These are phyloP conservation scores for Bipolaris victoriae DNA, from an alignment of 2,329 filamentous ascomycete species.

Conservation along the genomic window DNA sequence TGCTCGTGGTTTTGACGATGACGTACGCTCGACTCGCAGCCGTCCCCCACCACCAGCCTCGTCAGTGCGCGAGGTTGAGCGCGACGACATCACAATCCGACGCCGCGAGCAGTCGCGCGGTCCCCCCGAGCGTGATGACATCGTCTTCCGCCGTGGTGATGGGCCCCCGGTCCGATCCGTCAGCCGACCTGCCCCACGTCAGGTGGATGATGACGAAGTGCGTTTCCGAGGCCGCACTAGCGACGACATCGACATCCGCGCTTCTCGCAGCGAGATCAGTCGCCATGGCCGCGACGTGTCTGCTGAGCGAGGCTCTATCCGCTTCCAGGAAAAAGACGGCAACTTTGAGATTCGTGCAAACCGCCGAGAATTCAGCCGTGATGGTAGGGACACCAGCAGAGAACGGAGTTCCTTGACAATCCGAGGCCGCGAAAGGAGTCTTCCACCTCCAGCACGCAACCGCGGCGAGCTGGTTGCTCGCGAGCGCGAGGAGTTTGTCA, in stretches of 20 bases:
- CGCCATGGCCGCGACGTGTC: conserved; percentile 33
- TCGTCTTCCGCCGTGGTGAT: conserved; percentile 53
- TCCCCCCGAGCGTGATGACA: conserved; percentile 47
- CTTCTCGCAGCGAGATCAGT: conserved; percentile 32
- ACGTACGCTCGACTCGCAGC: conserved; percentile 46
- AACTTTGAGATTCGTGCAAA: conserved; percentile 51
- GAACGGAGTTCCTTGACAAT: conserved; percentile 47
- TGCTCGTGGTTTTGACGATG: conserved; percentile 50
- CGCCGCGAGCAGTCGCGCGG: conserved; percentile 46
- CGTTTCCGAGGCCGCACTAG: conserved; percentile 52
- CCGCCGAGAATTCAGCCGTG: conserved; percentile 44
- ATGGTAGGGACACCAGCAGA: conserved; percentile 41
- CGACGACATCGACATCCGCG: conserved; percentile 43
- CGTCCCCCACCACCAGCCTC: conserved; percentile 36
- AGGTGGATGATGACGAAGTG: conserved; percentile 55
- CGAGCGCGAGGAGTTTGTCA: conserved; percentile 52
- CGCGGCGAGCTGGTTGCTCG: conserved; percentile 48
- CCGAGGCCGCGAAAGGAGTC: conserved; percentile 44
- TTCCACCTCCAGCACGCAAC: conserved; percentile 45
- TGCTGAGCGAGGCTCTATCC: conserved; percentile 37
- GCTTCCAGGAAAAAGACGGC: conserved; percentile 44
- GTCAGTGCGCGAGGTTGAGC: conserved; percentile 38
- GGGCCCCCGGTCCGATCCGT: conserved; percentile 37
- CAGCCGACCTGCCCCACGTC: conserved; percentile 39
- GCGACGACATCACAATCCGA: conserved; percentile 48